Base-by-base conservation (phyloP, 192 early-diverging fungal species). In the Dispira simplex region DNA sequence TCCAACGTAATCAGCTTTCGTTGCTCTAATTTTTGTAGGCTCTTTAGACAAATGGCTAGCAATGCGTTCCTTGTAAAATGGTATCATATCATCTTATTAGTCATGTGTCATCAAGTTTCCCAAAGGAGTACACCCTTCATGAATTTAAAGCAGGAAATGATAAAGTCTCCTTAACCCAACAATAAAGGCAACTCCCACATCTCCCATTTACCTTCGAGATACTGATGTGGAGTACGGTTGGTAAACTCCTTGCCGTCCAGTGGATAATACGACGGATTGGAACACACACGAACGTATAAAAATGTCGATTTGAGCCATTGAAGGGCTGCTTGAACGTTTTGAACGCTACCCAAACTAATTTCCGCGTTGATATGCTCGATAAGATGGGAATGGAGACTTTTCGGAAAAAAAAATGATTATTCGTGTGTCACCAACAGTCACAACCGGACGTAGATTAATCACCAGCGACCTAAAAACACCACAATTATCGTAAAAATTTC, bases 351-450 rank as follows among this genome's bases (percentile, higher is more conserved):
- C 46, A 63, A 21, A 16, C 63, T 63, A 43, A 63, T 63, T 27
- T 63, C 63, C 16, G 63, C 63, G 48, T 49, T 51, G 11, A 63
- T 14, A 32, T 63, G 63, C 46, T 63, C 63, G 48, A 47, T 63
- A 3, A 63, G 46, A 32, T 51, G 46, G 2, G 21, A 51, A 25
- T 63, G 63, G 16, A 63, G 46, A 87, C 74, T 28, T 20, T 44
- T 51, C 8, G 48, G 48, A 4, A 51, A 39, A 39, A 39, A 1
- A 39, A 39, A 1, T 1, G 32, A 39, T 39, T 6, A 39, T 39
- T 39, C 6, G 32, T 39, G 32, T 6, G 6, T 6, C 32, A 39
- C 32, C 1, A 39, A 39, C 6, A 39, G 32, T 6, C 6, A 39
- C 32, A 39, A 6, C 32, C 1, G 6, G 32, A 39, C 6, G 32